Conservation (phyloP, 768 basidiomycete genomes). For the Naganishia friedmannii region DNA sequence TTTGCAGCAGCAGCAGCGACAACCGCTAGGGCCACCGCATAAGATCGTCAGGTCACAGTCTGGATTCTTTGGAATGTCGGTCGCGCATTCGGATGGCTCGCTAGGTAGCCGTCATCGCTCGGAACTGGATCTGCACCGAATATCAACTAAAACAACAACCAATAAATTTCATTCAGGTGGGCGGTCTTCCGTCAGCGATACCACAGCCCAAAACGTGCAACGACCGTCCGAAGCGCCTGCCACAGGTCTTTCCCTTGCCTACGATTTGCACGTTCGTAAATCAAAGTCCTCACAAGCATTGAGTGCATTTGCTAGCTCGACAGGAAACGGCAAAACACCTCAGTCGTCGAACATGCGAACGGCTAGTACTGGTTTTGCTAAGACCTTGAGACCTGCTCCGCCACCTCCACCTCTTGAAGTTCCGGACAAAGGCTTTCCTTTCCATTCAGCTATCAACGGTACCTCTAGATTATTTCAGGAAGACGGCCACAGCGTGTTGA, state of each 20-base stretch:
- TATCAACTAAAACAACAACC: background rate
- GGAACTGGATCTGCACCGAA: background rate
- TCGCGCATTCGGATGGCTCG: background rate
- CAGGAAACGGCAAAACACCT: background rate
- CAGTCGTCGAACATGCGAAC: background rate
- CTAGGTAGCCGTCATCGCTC: background rate
- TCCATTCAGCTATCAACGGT: background rate
- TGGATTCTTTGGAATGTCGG: background rate
- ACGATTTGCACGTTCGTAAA: constrained; percentile 10
- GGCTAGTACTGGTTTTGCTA: background rate
- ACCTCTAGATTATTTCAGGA: background rate
- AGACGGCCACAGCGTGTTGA: too few species aligned
- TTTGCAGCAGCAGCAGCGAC: background rate
- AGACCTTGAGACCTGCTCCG: background rate
- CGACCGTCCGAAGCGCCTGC: background rate
- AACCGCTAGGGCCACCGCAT: background rate
- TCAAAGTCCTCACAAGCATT: constrained; percentile 10
- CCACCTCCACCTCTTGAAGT: background rate
- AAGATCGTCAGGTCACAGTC: constrained; percentile 7
- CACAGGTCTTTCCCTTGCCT: constrained; percentile 3
- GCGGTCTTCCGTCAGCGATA: background rate
- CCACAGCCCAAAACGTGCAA: background rate
- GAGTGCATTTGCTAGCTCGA: background rate
- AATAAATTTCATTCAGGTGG: background rate
- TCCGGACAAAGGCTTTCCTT: background rate